Base-by-base conservation (phyloP, 331 rosid species). In the Quercus tomentella region DNA sequence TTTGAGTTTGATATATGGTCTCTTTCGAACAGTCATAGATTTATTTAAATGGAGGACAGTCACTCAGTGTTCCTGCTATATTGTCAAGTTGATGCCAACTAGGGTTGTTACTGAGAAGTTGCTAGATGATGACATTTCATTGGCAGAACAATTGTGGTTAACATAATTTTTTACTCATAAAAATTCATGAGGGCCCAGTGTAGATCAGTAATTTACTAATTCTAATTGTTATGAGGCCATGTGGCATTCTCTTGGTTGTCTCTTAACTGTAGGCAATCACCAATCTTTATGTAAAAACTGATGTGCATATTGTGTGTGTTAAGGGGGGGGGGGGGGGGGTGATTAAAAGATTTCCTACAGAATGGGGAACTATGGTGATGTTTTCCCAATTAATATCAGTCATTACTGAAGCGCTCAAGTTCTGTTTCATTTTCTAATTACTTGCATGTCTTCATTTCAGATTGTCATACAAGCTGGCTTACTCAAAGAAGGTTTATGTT, bases 401-500 rank as follows among this genome's bases (percentile, higher is more conserved):
- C 56, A 70, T 20, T 54, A 58, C 76, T 49, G 45, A 21, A 65
- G 60, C 33, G 23, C 71, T 20, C 1, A 16, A 68, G 63, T 49
- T 72, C 56, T 7, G 22, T 25, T 70, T 51, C 18, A 63, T 82
- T 75, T 78, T 28, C 63, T 89, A 63, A 82, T 51, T 74, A 67
- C 49, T 65, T 79, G 45, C 79, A 30, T 74, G 63, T 80, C 87
- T 82, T 75, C 68, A 57, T 77, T 89, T 79, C 88, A 93, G 98
- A 74, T 15, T 72, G 84, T 93, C 82, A 91, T 93, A 76, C 91
- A 82, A 8, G 92, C 92, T 20, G 95, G 93, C 49, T 83, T 93
- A n/a, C 84, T 93, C 66, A 91, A 60, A 80, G 82, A 91, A 77
- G 98, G 97, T 54, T 84, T 91, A 83, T 91, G 98, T 76, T 86